Base-by-base conservation (phyloP, 192 early-diverging fungal genomes). In the Spinellus fusiger region DNA sequence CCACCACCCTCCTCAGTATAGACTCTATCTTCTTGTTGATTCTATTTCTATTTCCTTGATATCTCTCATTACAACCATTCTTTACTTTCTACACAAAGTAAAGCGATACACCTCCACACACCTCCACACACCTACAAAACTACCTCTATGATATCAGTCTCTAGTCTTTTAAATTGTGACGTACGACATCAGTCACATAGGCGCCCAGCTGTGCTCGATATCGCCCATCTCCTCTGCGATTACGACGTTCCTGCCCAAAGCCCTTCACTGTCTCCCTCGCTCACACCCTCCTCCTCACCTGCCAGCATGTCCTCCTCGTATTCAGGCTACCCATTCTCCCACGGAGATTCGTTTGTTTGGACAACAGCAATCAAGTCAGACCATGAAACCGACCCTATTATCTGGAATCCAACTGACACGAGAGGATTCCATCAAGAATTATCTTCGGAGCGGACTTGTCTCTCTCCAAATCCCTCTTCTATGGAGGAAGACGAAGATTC, bases 201-300 rank as follows among this genome's bases (percentile, higher is more conserved):
- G 13, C 56, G 64, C 27, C 62, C 68, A 38, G 44, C 62, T n/a
- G 68, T 60, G 5, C 58, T 70, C 20, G 62, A 70, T 29, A 70
- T 70, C 44, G 35, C 62, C 35, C 64, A 70, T 28, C 52, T 70
- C 13, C 27, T 70, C n/a, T 58, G 56, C 13, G 26, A 62, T 29
- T 34, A 54, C 29, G 49, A 63, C 16, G 26, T 27, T 27, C 54
- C 50, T 15, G 32, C 40, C 29, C 57, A 62, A 28, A 58, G 56
- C 23, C 49, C 61, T 31, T 68, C 54, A 20, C 54, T 61, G 22
- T 63, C 61, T 20, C 55, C 68, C 10, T 59, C 61, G 9, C 49
- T 59, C 12, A 54, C 56, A 25, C 58, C 64, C 23, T n/a, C n/a
- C n/a, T n/a, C n/a, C n/a, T 59, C 64, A 47, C 58, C 64, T 59